Evolutionary conservation across 441 rosid species (phyloP).

Genomic region (Breynia disticha): DNA sequence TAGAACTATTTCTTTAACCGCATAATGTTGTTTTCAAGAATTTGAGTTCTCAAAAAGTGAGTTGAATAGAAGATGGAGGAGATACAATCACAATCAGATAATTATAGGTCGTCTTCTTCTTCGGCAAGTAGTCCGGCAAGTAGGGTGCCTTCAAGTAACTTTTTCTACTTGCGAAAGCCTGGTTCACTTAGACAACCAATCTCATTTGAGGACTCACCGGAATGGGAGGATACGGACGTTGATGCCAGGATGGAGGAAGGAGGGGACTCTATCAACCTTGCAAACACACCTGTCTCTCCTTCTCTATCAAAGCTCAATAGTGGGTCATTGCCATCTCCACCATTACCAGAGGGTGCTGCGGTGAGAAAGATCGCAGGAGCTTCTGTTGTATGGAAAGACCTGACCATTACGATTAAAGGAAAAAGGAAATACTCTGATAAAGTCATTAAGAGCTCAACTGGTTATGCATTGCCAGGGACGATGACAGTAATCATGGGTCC

Average conservation of each 20-base stretch:
- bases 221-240: constrained; percentile 90
- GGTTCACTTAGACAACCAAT: constrained; percentile 90
- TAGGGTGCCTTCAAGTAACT: constrained; percentile 93
- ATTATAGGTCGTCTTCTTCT: constrained; percentile 93
- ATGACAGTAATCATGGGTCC: constrained; percentile 99
- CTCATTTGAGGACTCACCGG: constrained; percentile 97
- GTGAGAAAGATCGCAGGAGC: constrained; percentile 85
- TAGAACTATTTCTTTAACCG: constrained; percentile 6
- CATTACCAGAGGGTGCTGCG: constrained; percentile 46
- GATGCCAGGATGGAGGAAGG: constrained; percentile 76
- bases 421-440: constrained; percentile 88
- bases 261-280: constrained; percentile 68
- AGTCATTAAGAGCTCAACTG: constrained; percentile 87
- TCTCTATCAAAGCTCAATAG: constrained; percentile 81
- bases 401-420: constrained; percentile 81
- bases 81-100: constrained; percentile 93
- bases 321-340: constrained; percentile 80
- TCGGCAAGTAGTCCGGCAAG: constrained; percentile 97
- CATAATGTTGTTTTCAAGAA: constrained; percentile 9
- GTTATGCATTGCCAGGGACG: constrained; percentile 93
- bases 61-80: constrained; percentile 57
- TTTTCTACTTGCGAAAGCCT: constrained; percentile 87
- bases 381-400: constrained; percentile 89
- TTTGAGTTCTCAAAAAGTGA: constrained; percentile 15
- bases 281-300: constrained; percentile 68